A percentile compares a stretch with the other conserved stretches of the same genome.
These are phyloP conservation scores for Monoraphidium neglectum DNA, from an alignment of 139 green algal genomes.

Conservation along the genomic window DNA sequence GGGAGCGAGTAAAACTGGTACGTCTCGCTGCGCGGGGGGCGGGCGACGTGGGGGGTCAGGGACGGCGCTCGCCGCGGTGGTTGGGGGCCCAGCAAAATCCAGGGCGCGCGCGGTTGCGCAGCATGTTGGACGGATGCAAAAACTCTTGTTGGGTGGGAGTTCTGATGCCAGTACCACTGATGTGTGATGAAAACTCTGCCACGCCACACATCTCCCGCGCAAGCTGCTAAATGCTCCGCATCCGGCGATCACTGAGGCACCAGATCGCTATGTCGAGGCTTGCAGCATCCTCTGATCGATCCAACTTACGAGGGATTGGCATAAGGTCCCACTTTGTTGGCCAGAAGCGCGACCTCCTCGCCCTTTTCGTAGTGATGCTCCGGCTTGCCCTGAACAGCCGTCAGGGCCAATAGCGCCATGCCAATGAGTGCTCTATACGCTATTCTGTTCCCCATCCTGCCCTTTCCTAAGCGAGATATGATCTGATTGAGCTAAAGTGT, in stretches of 20 bases:
- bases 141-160: too few species aligned
- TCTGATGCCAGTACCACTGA: neutral
- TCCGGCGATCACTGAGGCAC: neutral
- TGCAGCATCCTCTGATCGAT: neutral
- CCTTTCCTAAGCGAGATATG: too few species aligned
- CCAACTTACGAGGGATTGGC: constrained; percentile 67
- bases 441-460: too few species aligned
- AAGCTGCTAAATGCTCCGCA: neutral
- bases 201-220: neutral
- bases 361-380: constrained; percentile 67
- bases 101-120: neutral
- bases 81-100: neutral
- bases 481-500: too few species aligned
- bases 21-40: constrained; percentile 74
- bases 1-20: constrained; percentile 97
- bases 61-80: neutral
- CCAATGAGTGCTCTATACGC: too few species aligned
- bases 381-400: constrained; percentile 25
- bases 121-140: too few species aligned
- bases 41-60: neutral
- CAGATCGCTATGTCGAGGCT: neutral
- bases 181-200: neutral
- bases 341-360: constrained; percentile 64
- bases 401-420: too few species aligned
- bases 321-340: constrained; percentile 82